Conservation (phyloP, 1,139 yeast genomes). For the Suhomyces yuchorum region DNA sequence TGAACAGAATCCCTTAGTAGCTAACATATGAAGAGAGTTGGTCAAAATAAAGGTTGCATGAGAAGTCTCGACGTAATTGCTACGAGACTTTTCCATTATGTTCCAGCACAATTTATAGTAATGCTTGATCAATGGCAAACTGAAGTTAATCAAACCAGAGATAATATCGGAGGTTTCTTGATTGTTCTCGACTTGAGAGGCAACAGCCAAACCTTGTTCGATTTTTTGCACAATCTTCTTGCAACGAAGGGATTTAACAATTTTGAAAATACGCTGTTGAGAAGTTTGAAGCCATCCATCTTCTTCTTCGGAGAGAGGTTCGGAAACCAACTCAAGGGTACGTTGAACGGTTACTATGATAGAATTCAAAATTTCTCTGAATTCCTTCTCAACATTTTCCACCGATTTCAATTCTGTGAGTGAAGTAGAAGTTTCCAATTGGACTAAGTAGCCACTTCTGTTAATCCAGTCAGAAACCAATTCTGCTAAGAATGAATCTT, state of each 20-base stretch:
- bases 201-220: conserved; percentile 19
- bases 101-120: conserved; percentile 49
- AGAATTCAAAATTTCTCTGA: conserved; percentile 58
- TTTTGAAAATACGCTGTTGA: conserved; percentile 46
- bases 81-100: conserved; percentile 44
- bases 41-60: conserved; percentile 65
- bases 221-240: conserved; percentile 30
- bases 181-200: conserved; percentile 37
- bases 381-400: conserved; percentile 46
- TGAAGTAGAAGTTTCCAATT: conserved; percentile 26
- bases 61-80: conserved; percentile 53
- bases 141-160: conserved; percentile 51
- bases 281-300: conserved; percentile 64
- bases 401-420: conserved; percentile 24
- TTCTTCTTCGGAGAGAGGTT: conserved; percentile 47
- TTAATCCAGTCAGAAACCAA: conserved; percentile 41
- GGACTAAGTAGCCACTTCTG: not conserved
- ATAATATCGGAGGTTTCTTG: conserved; percentile 36
- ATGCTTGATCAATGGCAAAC: conserved; percentile 58
- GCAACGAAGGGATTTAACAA: conserved; percentile 41
- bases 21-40: conserved; percentile 57
- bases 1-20: conserved; percentile 90
- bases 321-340: conserved; percentile 36
- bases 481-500: conserved; percentile 49
- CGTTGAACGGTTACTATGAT: conserved; percentile 71